phyloP scores from a whole-genome alignment of 1,139 yeast genomes.

The Candida gigantensis region DNA sequence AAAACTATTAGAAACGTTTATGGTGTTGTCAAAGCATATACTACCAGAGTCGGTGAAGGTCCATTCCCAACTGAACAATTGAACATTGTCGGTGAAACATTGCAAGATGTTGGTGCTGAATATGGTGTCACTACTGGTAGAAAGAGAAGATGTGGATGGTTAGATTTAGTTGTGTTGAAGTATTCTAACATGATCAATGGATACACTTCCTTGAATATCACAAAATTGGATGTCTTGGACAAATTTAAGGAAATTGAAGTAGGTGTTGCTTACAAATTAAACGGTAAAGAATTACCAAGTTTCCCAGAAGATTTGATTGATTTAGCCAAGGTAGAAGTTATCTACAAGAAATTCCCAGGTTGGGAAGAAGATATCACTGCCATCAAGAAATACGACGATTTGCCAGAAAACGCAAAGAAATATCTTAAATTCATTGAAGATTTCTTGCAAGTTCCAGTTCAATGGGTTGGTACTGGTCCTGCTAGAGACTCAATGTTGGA shows the following conservation, averaged over 20 bases:
- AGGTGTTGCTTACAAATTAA: conserved; percentile 76
- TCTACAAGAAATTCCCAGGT: conserved; percentile 87
- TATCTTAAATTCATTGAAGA: conserved; percentile 86
- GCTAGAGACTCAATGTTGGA: conserved; percentile 84
- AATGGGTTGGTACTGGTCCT: conserved; percentile 99
- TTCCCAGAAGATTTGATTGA: conserved; percentile 92
- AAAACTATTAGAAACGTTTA: conserved; percentile 71
- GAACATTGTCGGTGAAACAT: conserved; percentile 79
- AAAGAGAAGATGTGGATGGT: conserved; percentile 99
- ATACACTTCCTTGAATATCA: conserved; percentile 89
- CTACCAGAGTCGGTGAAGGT: conserved; percentile 99
- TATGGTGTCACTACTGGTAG: conserved; percentile 99
- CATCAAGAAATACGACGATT: conserved; percentile 66
- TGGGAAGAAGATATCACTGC: conserved; percentile 87
- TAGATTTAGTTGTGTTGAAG: conserved; percentile 90
- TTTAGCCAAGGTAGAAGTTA: conserved; percentile 87
- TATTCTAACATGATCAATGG: conserved; percentile 92
- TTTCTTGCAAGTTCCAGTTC: conserved; percentile 77
- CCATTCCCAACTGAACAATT: conserved; percentile 99
- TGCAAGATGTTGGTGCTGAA: conserved; percentile 92
- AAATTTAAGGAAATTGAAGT: conserved; percentile 83
- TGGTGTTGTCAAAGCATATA: conserved; percentile 98
- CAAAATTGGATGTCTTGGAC: conserved; percentile 94
- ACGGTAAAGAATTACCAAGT: conserved; percentile 70
- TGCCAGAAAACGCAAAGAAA: conserved; percentile 84